Percentiles rank a stretch among this genome's conserved stretches.
Conservation (phyloP, 1,139 yeast species). For the Citeromyces hawaiiensis region DNA sequence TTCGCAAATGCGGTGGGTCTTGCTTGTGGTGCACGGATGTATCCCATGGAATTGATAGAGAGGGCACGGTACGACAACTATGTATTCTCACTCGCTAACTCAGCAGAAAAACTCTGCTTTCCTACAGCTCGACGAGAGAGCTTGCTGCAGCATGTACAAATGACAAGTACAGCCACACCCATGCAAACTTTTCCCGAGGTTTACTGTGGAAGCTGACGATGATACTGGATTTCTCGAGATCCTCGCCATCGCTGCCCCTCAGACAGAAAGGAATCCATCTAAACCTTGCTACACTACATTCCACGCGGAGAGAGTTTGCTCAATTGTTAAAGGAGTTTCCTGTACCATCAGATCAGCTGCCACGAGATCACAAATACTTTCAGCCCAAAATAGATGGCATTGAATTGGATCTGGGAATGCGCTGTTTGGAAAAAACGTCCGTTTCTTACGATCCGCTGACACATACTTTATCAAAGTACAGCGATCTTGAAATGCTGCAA, state of each 20-base stretch:
- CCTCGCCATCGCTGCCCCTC: background rate
- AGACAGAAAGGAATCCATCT: conserved; percentile 1
- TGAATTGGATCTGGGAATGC: conserved; percentile 6
- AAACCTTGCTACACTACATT: background rate
- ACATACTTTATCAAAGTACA: conserved; percentile 2
- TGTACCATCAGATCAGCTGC: conserved; percentile 15
- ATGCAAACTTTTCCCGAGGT: conserved; percentile 3
- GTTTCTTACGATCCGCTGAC: conserved; percentile 13
- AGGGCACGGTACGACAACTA: background rate
- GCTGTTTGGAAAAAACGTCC: conserved; percentile 5
- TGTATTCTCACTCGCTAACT: background rate
- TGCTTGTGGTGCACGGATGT: background rate
- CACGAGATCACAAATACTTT: conserved; percentile 9
- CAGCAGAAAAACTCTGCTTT: conserved; percentile 3
- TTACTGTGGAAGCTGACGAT: conserved; percentile 4
- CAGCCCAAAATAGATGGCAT: conserved; percentile 1
- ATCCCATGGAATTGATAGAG: background rate
- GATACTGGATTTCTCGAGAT: conserved; percentile 1
- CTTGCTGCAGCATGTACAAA: conserved; percentile 2
- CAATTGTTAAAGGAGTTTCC: conserved; percentile 9
- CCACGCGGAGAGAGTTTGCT: conserved; percentile 6
- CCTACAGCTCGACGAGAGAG: conserved; percentile 3
- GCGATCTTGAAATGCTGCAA: conserved; percentile 20
- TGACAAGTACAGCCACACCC: conserved; percentile 3
- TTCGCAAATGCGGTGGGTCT: too few relatives aligned